These are phyloP conservation scores for Amniculicola lignicola DNA, from an alignment of 495 filamentous ascomycete genomes.

Conservation along the genomic window DNA sequence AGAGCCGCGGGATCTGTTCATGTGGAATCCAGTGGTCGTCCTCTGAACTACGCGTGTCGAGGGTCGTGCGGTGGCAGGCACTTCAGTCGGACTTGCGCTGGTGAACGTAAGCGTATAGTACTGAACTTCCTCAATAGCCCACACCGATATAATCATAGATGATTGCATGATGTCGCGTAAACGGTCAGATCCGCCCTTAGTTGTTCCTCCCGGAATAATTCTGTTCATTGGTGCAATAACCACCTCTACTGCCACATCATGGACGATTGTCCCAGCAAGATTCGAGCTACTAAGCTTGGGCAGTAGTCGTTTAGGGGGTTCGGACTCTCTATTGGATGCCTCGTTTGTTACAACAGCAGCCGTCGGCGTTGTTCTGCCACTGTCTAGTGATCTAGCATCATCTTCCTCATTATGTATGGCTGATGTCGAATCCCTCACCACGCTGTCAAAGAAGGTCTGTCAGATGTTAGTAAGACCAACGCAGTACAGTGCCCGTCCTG, in stretches of 20 bases:
- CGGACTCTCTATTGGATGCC: background rate
- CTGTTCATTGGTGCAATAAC: constrained; percentile 44
- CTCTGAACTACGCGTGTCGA: constrained; percentile 34
- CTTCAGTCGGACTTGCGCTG: constrained; percentile 41
- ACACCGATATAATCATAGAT: constrained; percentile 66
- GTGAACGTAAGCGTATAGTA: constrained; percentile 69
- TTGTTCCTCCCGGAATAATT: background rate
- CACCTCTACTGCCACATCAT: constrained; percentile 57
- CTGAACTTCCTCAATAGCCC: constrained; percentile 56
- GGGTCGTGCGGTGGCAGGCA: constrained; percentile 9
- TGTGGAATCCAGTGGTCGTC: constrained; percentile 28
- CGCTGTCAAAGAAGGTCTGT: constrained; percentile 35
- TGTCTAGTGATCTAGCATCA: background rate
- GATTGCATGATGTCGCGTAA: constrained; percentile 48
- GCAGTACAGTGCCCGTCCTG: background rate
- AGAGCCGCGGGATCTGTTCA: constrained; percentile 15
- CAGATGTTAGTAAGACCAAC: background rate
- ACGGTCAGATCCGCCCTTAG: constrained; percentile 25
- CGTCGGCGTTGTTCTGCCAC: constrained; percentile 24
- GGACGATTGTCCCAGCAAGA: constrained; percentile 33
- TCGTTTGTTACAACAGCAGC: background rate
- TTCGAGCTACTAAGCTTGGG: constrained; percentile 24
- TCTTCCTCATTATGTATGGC: background rate
- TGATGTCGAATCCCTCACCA: constrained; percentile 35
- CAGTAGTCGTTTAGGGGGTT: background rate